These are phyloP conservation scores for Jamesozyma spencerorum DNA, from an alignment of 805 yeast genomes.

Conservation along the genomic window DNA sequence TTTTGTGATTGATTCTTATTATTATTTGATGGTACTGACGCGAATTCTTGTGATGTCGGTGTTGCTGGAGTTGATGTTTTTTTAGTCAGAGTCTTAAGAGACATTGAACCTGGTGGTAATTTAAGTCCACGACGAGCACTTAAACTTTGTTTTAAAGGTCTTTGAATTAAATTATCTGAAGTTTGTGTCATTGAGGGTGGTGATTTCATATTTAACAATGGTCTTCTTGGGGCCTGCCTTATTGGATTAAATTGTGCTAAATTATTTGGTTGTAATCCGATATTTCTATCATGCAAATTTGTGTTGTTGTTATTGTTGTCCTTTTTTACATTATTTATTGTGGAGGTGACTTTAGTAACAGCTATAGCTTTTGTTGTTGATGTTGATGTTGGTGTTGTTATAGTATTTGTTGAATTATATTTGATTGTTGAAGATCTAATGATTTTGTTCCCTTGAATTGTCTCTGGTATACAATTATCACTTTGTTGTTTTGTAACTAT, in stretches of 20 bases:
- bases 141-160: constrained; percentile 59
- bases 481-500: too few relatives aligned
- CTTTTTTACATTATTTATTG: not conserved
- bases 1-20: constrained; percentile 4
- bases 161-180: constrained; percentile 1
- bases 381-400: not conserved
- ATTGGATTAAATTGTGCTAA: constrained; percentile 17
- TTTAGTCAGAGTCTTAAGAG: constrained; percentile 20
- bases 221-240: constrained; percentile 25
- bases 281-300: not conserved
- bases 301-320: not conserved
- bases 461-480: too few relatives aligned
- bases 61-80: constrained; percentile 7
- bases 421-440: not conserved
- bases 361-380: too few relatives aligned
- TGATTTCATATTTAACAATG: constrained; percentile 6
- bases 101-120: constrained; percentile 41
- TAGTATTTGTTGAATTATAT: not conserved
- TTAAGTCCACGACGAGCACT: constrained; percentile 77
- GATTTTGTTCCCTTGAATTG: not conserved
- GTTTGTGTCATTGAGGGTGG: not conserved
- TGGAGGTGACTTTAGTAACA: too few relatives aligned
- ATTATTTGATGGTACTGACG: constrained; percentile 20
- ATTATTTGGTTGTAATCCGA: not conserved
- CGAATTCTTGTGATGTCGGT: constrained; percentile 25